Base-by-base conservation (phyloP, 2,329 filamentous ascomycete species). In the Orbilia ellipsospora region DNA sequence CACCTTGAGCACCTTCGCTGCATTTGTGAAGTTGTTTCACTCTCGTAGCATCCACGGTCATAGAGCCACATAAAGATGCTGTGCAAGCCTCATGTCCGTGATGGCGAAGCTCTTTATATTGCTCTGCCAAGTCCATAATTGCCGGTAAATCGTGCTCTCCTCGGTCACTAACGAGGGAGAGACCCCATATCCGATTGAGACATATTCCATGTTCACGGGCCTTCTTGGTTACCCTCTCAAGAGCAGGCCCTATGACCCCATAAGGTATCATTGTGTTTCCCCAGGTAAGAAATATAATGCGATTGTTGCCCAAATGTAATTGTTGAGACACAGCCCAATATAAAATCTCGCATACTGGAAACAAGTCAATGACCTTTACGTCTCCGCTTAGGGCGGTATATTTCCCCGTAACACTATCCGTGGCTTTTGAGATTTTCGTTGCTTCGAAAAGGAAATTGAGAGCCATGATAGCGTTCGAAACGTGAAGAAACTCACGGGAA, bases 181-280 rank as follows among this genome's bases (percentile, higher is more conserved):
- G n/a, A 26, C 42, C 50, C 67, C 67, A 72, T 2, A 72, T 28
- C 2, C 67, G 52, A 15, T 54, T 60, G 7, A 60, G 31, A 15
- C 67, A 72, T 28, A 72, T 57, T 6, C 60, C 59, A 45, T 16
- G 18, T 52, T 72, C 52, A 18, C 31, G 52, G 4, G 67, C 42
- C 13, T 64, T 51, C 50, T 54, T 16, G 8, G 55, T 64, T 18
- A 52, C 52, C 4, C 52, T 57, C 45, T 44, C 13, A 2, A 72
- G 18, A 18, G 60, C 60, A 6, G 67, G 67, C 15, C 51, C 60
- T 0, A 48, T 31, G 26, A 70, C 28, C 13, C 57, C 15, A 51
- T 63, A 40, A 10, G 66, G 66, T 62, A 70, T 70, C 57, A 70
- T 63, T 7, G 57, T 70, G n/a, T 70, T 70, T 10, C 59, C 51